Base-by-base conservation (phyloP, 2,329 filamentous ascomycete genomes). In the Periglandula ipomoeae region DNA sequence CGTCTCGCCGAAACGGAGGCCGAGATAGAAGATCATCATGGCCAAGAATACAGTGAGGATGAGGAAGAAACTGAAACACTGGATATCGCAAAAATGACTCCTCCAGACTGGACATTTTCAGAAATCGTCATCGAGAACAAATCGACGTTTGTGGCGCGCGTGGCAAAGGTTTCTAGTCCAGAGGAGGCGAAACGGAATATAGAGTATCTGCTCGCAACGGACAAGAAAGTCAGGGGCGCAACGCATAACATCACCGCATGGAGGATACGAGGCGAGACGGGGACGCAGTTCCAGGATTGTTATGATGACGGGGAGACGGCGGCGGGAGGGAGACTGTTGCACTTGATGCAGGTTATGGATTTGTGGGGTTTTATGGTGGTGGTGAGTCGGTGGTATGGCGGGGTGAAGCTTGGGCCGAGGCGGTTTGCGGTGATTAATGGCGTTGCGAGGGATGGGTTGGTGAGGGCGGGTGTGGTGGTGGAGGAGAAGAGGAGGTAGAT, bases 181-280 rank as follows among this genome's bases (percentile, higher is more conserved):
- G 70, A 75, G 1, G 79, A 93, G 65, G 91, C 90, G 2, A 79
- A 81, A 50, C 66, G 70, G 2, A 90, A 80, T 59, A 69, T 97
- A 1, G 73, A 80, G 39, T 83, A 94, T 63, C 75, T 98, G 1
- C 74, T 96, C 7, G 77, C 83, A 5, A 86, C 82, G 8, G 89
- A 97, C 66, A 89, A 86, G 68, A 89, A 87, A 57, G 84, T 89
- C 32, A 84, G 89, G n/a, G 73, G 77, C 42, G 93, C 93, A 4
- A 89, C 91, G 52, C 93, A 98, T 65, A 97, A 97, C 65, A 96
- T 98, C 61, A 90, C 85, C 19, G 91, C 91, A 1, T 97, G 89
- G 87, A 80, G 93, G 10, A 90, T 97, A 48, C 79, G 78, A 26
- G 79, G 78, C 0, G 61, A 5, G 5, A 17, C 38, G 9, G 44